Conservation (phyloP, 495 filamentous ascomycete genomes). For the Penicillium lividum region DNA sequence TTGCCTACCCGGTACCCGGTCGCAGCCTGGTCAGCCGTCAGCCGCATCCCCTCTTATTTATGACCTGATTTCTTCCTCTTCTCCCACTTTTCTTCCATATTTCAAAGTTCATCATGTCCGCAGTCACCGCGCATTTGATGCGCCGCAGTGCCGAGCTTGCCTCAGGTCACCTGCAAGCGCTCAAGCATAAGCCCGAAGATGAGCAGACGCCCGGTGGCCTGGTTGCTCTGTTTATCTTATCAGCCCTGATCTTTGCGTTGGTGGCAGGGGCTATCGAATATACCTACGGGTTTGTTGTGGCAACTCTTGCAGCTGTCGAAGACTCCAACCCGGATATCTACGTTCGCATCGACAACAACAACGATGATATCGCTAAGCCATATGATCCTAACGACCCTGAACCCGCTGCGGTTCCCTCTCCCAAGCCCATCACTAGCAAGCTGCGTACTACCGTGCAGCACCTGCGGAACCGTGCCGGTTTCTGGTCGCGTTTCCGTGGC, state of each 20-base stretch:
- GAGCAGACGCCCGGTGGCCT: conserved; percentile 6
- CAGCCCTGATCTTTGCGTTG: not conserved
- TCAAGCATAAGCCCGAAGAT: not conserved
- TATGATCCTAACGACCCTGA: conserved; percentile 36
- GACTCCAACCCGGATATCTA: conserved; percentile 59
- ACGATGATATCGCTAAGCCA: conserved; percentile 35
- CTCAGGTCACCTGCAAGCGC: conserved; percentile 4
- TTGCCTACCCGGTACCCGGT: too few relatives aligned
- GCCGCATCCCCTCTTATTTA: too few relatives aligned
- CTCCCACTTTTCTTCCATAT: not conserved
- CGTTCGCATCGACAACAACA: conserved; percentile 40
- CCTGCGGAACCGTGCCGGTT: conserved; percentile 56
- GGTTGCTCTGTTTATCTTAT: conserved; percentile 4
- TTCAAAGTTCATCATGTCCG: conserved; percentile 15
- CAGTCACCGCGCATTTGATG: conserved; percentile 11
- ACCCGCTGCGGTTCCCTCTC: conserved; percentile 17
- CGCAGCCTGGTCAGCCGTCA: too few relatives aligned
- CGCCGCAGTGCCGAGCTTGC: conserved; percentile 20
- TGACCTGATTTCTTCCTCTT: too few relatives aligned
- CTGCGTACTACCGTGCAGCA: conserved; percentile 59
- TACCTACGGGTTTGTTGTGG: conserved; percentile 58
- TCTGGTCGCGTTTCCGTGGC: conserved; percentile 60
- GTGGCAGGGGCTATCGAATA: conserved; percentile 41
- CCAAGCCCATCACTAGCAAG: conserved; percentile 59
- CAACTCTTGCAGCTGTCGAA: conserved; percentile 63